Conservation (phyloP, 306 rosid species). For the Dryas drummondii region DNA sequence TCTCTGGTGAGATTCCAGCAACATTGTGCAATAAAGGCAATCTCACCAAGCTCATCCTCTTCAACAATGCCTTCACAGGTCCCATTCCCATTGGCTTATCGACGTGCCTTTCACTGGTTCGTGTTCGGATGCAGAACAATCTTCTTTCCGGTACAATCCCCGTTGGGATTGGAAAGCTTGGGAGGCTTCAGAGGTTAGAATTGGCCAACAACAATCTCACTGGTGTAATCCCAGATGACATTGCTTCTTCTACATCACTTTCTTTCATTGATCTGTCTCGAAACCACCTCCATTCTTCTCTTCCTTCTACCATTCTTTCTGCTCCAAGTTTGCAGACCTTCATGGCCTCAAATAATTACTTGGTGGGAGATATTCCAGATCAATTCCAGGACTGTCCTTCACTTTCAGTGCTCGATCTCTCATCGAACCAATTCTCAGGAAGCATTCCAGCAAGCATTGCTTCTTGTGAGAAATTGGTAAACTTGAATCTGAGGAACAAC, state of each 20-base stretch:
- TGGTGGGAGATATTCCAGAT: constrained; percentile 73
- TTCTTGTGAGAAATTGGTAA: constrained; percentile 84
- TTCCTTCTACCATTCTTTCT: constrained; percentile 81
- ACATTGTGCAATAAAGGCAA: constrained; percentile 69
- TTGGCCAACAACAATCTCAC: constrained; percentile 86
- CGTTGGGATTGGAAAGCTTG: constrained; percentile 79
- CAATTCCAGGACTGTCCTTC: constrained; percentile 93
- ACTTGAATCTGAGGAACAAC: constrained; percentile 82
- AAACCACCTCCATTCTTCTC: constrained; percentile 71
- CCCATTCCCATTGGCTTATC: constrained; percentile 67
- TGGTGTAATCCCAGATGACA: constrained; percentile 78
- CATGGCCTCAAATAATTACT: constrained; percentile 63
- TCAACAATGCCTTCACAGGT: constrained; percentile 84
- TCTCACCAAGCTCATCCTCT: constrained; percentile 93
- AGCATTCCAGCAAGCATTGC: constrained; percentile 77
- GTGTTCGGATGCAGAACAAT: constrained; percentile 89
- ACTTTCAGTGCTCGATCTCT: constrained; percentile 77
- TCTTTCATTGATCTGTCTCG: constrained; percentile 86
- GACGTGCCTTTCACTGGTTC: constrained; percentile 63
- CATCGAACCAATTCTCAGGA: constrained; percentile 70
- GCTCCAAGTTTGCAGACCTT: constrained; percentile 75
- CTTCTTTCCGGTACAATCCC: constrained; percentile 74
- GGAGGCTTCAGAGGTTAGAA: constrained; percentile 85
- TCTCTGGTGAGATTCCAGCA: constrained; percentile 76
- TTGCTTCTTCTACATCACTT: constrained; percentile 76